These are phyloP conservation scores for Beauveria asiatica DNA, from an alignment of 2,329 filamentous ascomycete genomes.

Conservation along the genomic window DNA sequence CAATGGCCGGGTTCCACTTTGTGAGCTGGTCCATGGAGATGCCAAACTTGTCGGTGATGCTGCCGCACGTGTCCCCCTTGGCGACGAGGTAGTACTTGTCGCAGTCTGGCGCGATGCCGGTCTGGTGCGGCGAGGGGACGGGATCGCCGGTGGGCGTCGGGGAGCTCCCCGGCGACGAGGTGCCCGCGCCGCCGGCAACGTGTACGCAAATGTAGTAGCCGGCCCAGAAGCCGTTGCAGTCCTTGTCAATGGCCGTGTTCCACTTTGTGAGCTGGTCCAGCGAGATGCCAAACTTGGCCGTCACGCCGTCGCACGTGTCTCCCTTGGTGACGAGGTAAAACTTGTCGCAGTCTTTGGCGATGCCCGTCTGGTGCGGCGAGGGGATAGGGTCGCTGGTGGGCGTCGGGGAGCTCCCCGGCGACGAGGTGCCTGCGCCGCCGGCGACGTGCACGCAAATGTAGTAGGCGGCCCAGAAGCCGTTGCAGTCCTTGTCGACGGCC, in stretches of 20 bases:
- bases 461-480: neutral
- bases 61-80: neutral
- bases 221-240: neutral
- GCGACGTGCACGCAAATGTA: neutral
- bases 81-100: constrained; percentile 5
- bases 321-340: neutral
- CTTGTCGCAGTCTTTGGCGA: constrained; percentile 5
- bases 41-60: neutral
- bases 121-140: neutral
- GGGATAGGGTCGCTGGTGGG: neutral
- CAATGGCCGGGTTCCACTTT: constrained; percentile 7
- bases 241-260: constrained; percentile 6
- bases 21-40: constrained; percentile 1
- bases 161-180: neutral
- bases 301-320: constrained; percentile 4
- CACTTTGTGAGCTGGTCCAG: constrained; percentile 1
- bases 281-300: constrained; percentile 1
- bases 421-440: constrained; percentile 1
- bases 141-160: neutral
- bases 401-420: neutral
- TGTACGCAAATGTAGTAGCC: constrained; percentile 2
- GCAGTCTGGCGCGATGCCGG: constrained; percentile 4
- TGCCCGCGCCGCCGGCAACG: neutral
- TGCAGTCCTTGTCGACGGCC: constrained; percentile 1
- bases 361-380: constrained; percentile 7